Percentiles rank a stretch among this genome's conserved stretches.
Evolutionary conservation across 257 asterid genomes (phyloP).

Genomic region (Dorcoceras hygrometricum): DNA sequence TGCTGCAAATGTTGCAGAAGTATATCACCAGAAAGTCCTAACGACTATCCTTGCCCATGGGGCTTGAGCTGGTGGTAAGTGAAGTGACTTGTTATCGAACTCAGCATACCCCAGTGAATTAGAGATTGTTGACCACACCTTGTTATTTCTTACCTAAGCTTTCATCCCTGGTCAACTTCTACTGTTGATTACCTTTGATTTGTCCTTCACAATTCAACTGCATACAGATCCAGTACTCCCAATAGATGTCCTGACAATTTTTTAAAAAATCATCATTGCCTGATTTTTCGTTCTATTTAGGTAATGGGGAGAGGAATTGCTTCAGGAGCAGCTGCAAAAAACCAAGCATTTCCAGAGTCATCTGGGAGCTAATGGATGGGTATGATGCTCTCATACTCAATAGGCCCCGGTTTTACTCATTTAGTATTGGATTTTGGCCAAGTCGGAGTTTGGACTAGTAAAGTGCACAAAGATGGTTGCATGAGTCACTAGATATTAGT

Average conservation of each 20-base stretch:
- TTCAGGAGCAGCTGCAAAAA: background rate
- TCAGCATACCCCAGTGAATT: background rate
- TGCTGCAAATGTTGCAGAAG: background rate
- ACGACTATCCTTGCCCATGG: background rate
- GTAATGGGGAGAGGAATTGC: background rate
- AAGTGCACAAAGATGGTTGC: background rate
- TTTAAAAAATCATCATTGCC: background rate
- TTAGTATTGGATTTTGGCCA: background rate
- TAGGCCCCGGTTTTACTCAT: background rate
- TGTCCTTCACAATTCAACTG: constrained; percentile 1
- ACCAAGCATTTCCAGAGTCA: background rate
- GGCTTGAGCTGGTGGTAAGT: background rate
- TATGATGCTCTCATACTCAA: background rate
- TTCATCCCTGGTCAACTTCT: background rate
- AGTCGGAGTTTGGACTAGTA: background rate
- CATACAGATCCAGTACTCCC: background rate
- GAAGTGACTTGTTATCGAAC: background rate
- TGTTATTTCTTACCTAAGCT: background rate
- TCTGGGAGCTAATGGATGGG: background rate
- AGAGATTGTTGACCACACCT: background rate
- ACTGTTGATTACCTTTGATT: constrained; percentile 3
- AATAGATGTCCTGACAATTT: background rate
- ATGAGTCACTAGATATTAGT: background rate
- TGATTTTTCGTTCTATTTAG: constrained; percentile 5
- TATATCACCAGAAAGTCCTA: background rate